Evolutionary conservation across 306 rosid species (phyloP), one percentile per base, ranked within the genome.

Genomic region (Vicia sativa): DNA sequence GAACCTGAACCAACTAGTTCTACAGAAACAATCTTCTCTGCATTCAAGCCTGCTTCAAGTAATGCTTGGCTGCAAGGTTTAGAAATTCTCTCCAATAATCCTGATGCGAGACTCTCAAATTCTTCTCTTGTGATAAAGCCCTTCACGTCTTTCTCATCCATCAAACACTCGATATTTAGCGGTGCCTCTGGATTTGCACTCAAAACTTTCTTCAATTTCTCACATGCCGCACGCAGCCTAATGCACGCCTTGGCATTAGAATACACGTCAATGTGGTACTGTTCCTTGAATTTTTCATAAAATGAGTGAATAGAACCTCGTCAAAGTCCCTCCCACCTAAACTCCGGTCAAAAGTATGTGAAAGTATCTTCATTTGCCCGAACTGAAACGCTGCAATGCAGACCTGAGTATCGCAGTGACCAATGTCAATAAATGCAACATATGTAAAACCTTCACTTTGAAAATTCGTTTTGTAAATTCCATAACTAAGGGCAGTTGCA

Each of bases 1-100:
- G 99, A 95, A 68, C 99, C 96, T 3, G 99, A 95, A 58, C 99
- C 99, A 67, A 91, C 96, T 69, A 95, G 95, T 82, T 95, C 99
- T 15, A 90, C 87, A 58, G 95, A 87, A 74, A 80, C 84, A 71
- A 95, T 85, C 74, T 64, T 81, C 39, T 82, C 97, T 1, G 60
- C 74, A 23, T 78, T 75, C 80, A 91, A 75, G 41, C 84, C 75
- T 31, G 96, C 88, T 79, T 88, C 88, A 78, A 65, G 44, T 68
- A 95, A 78, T 73, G 95, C 97, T 72, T 65, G 75, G 37, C 35
- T 70, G 85, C 97, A 95, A 72, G 99, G 95, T 78, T 62, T 43
- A 25, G 74, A 75, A 74, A 95, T 80, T 83, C 83, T 87, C 69
- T 88, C 85, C 68, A 90, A 68, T 60, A 95, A 80, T 52, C 79